Base-by-base conservation (phyloP, 495 filamentous ascomycete genomes). In the Neurospora sp. region DNA sequence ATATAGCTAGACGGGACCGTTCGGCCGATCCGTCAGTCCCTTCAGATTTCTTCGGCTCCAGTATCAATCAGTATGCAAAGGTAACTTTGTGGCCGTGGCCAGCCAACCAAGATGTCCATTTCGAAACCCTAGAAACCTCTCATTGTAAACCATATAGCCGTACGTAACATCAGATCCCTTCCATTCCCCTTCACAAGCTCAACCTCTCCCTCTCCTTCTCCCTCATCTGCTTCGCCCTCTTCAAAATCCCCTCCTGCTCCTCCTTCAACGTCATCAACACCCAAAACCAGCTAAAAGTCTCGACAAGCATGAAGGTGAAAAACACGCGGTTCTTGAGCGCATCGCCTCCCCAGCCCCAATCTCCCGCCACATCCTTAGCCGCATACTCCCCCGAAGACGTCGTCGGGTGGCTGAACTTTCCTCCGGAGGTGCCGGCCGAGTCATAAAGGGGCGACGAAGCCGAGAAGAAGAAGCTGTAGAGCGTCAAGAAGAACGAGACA, bases 201-300 rank as follows among this genome's bases (percentile, higher is more conserved):
- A 48, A 12, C 4, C 53, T 22, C 75, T 81, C 76, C 73, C 75
- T 73, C 6, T 20, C 76, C 18, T 9, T 81, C 61, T 81, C 76
- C 31, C 73, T 79, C 14, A 76, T 80, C 27, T 69, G 76, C 35
- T 40, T 76, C 3, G 71, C 73, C 1, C 71, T 80, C 1, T 70
- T 77, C 20, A 74, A 39, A n/a, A 85, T 70, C 18, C 81, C 83
- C 27, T 74, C 76, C 48, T 81, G 75, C 81, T 88, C 85, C 75
- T 88, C 85, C 71, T 84, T 83, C 74, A 89, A 75, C 48, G 84
- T 88, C 27, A 87, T 82, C 81, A 82, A 86, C 35, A 92, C 91
- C 93, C 93, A 97, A 79, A 96, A 92, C 94, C 93, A 97, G 70
- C 88, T 86, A 77, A 93, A 84, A 82, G 94, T 90, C 84, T 97